Conservation (phyloP, 2,329 filamentous ascomycete species). For the Xylariaceae sp. region DNA sequence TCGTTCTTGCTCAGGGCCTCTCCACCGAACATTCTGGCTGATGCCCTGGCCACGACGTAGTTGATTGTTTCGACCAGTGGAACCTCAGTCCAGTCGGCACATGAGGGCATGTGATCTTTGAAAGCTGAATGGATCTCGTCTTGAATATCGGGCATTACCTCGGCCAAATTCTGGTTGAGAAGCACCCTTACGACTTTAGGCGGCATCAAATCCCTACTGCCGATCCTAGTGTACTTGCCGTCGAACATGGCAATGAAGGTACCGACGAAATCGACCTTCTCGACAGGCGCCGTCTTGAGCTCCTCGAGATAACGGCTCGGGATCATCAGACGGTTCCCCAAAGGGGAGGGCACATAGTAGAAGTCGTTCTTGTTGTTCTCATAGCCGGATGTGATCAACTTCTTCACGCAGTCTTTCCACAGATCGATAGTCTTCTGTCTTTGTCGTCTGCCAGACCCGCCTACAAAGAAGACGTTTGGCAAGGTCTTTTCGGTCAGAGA, state of each 20-base stretch:
- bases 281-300: neutral
- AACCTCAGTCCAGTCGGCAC: neutral
- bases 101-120: neutral
- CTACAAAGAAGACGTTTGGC: neutral
- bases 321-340: neutral
- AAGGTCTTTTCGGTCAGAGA: neutral
- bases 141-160: too few species aligned
- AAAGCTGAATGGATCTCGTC: neutral
- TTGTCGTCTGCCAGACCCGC: neutral
- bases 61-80: neutral
- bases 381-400: neutral
- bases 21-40: neutral
- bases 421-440: neutral
- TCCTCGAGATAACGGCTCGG: neutral
- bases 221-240: neutral
- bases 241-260: neutral
- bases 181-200: too few species aligned
- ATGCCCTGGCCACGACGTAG: neutral
- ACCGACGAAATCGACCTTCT: neutral
- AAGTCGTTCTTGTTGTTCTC: neutral
- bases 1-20: neutral
- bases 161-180: too few species aligned
- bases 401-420: neutral
- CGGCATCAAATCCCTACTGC: too few species aligned
- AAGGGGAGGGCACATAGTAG: neutral